Evolutionary conservation across 2,329 filamentous ascomycete species (phyloP), one percentile per base, ranked within the genome.

Genomic region (Pseudogymnoascus sp.): DNA sequence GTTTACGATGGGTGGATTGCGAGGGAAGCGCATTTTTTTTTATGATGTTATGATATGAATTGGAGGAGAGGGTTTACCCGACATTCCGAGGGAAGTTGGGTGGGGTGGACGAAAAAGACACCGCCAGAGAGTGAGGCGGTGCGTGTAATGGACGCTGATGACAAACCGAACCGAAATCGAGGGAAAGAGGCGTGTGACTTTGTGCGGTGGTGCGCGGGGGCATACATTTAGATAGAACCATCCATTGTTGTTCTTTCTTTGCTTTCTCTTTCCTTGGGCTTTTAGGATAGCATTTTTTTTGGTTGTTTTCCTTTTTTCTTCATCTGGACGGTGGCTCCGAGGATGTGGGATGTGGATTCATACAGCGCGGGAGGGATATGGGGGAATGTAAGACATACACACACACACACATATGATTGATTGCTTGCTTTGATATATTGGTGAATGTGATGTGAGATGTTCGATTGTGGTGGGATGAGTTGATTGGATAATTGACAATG

Each of bases 11-110:
- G 41, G n/a, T 37, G 43, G 23, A 25, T 31, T 54, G 48, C 48
- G 11, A 11, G 8, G 31, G 14, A 14, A 54, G 14, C 25, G 48
- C 48, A 54, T 54, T 16, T 31, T 31, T 31, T 19, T 54, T 54
- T 31, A 54, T 19, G 48, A 54, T 54, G 48, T 54, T 54, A 54
- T 54, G 48, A 54, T 54, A 54, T 34, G 48, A 54, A 54, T 16
- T 16, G 39, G 25, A 34, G 31, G 31, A 6, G 16, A n/a, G 21
- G 45, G 14, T 16, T 28, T 31, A 11, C 48, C 48, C 25, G 13
- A 2, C 25, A 16, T 54, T 54, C 48, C 48, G 48, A 54, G 48
- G 25, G 48, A 31, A 54, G 48, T 28, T 28, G 23, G 45, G 45
- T 5, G 23, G 41, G 4, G 8, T 8, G 11, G 25, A 19, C 23